Conservation (phyloP, 768 basidiomycete species). For the Tricholoma hemisulphureum region DNA sequence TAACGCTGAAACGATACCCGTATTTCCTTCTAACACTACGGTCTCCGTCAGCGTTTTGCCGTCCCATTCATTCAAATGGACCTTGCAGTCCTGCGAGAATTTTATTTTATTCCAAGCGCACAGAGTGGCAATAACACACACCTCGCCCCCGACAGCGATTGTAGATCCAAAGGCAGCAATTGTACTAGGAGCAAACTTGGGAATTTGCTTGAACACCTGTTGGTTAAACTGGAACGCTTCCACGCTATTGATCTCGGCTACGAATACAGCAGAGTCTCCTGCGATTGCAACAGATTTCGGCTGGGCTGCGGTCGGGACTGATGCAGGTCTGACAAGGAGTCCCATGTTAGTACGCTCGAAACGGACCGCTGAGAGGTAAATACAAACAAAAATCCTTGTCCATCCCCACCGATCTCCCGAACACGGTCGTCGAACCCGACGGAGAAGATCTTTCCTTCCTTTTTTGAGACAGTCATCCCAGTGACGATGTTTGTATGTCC, state of each 20-base stretch:
- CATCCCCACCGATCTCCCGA: slow-evolving; percentile 55
- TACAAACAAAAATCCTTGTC: slow-evolving; percentile 50
- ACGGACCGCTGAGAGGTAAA: background rate
- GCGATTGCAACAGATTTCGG: slow-evolving; percentile 64
- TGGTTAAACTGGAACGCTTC: slow-evolving; percentile 74
- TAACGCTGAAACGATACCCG: slow-evolving; percentile 67
- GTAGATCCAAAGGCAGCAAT: slow-evolving; percentile 50
- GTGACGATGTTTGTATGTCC: slow-evolving; percentile 73
- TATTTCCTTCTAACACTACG: slow-evolving; percentile 62
- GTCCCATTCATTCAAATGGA: slow-evolving; percentile 73
- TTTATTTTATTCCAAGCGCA: background rate
- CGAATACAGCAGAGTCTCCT: slow-evolving; percentile 62
- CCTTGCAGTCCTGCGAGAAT: slow-evolving; percentile 60
- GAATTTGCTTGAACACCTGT: slow-evolving; percentile 53
- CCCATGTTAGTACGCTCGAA: background rate
- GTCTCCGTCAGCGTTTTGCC: slow-evolving; percentile 58
- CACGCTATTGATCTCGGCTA: slow-evolving; percentile 54
- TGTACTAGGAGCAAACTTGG: slow-evolving; percentile 52
- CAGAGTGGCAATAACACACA: slow-evolving; percentile 29
- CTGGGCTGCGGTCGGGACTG: slow-evolving; percentile 55
- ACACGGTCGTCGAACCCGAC: slow-evolving; percentile 81
- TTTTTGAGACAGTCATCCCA: slow-evolving; percentile 47
- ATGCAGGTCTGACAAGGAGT: slow-evolving; percentile 42
- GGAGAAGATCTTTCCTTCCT: slow-evolving; percentile 57
- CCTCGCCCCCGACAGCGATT: slow-evolving; percentile 78